A percentile compares a stretch with the other conserved stretches of the same genome.
These are phyloP conservation scores for Globisporangium rhizosaccharum DNA, from an alignment of 352 stramenopile species.

Conservation along the genomic window DNA sequence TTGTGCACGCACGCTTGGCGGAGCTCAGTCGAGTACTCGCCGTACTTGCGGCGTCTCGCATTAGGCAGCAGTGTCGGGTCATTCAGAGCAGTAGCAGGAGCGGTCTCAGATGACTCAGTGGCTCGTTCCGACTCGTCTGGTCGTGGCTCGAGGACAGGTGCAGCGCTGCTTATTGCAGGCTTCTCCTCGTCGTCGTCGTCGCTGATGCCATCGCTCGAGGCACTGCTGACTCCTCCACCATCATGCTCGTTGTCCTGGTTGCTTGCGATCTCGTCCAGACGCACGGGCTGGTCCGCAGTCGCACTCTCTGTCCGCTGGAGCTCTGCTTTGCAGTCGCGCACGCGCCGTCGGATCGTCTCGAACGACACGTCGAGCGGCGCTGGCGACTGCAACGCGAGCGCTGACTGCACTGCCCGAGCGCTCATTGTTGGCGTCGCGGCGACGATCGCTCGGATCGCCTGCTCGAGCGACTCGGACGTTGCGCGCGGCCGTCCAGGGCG, in stretches of 20 bases:
- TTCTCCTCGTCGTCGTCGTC: too few species aligned
- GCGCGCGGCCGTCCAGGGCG: constrained; percentile 23
- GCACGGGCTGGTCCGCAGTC: neutral
- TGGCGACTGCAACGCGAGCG: constrained; percentile 14
- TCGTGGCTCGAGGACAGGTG: neutral
- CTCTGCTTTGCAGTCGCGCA: constrained; percentile 22
- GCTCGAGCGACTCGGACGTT: constrained; percentile 25
- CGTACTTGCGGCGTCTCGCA: constrained; percentile 29
- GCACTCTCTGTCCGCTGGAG: constrained; percentile 1
- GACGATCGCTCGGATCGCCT: constrained; percentile 23
- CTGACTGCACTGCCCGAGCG: constrained; percentile 22
- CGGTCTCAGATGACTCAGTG: too few species aligned
- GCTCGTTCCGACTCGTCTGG: neutral
- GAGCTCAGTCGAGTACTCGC: constrained; percentile 52
- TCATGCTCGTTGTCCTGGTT: neutral
- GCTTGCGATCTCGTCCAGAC: too few species aligned
- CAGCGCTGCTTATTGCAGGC: too few species aligned
- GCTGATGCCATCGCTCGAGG: neutral
- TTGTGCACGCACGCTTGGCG: constrained; percentile 47
- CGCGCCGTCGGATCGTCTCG: constrained; percentile 34
- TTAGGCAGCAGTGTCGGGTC: neutral
- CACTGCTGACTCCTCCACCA: neutral
- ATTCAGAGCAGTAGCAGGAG: too few species aligned
- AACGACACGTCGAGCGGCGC: constrained; percentile 23
- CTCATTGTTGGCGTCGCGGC: constrained; percentile 12